Evolutionary conservation across 352 stramenopile genomes (phyloP), one percentile per base, ranked within the genome.

Genomic region (Phytophthora tubulina): DNA sequence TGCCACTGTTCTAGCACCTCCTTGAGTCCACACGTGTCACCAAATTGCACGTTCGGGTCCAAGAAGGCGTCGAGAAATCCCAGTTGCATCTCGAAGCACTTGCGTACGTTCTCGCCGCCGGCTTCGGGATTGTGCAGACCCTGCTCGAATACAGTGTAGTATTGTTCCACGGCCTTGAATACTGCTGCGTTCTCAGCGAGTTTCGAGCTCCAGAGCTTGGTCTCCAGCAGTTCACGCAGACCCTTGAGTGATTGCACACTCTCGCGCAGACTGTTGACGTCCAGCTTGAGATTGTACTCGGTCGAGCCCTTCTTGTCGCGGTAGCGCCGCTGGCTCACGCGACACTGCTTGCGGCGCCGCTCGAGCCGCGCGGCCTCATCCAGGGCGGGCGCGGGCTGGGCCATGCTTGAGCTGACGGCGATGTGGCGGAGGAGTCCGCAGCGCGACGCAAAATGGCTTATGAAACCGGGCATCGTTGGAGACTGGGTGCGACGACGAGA

Each of bases 271-370:
- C 65, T 71, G 75, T 92, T 90, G 58, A 94, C 79, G 50, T 92
- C 82, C 36, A 91, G 75, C 27, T 82, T 77, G 45, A 94, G 72
- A 44, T 90, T 90, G 70, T 92, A 90, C 75, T 92, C 82, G 50
- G 64, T 72, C 48, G 85, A 91, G 52, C 79, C 73, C 59, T 90
- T 86, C 73, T 92, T 90, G 73, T 91, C 81, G 42, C 86, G 82
- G 70, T 94, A 92, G 45, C 84, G 78, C 2, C 84, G 81, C 63
- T 94, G 86, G 73, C 82, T 92, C 70, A 92, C 82, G 66, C 86
- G 82, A 71, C 84, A 92, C 70, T 94, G 86, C 48, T 85, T 81
- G 53, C 84, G 81, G 4, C 84, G 75, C 4, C 83, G 74, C 54
- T 84, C 82, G 30, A 85, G 72, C 9, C 81, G 76, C 32, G 75